Evolutionary conservation across 495 filamentous ascomycete species (phyloP).

Genomic region (Sabuloglossum arenarium): DNA sequence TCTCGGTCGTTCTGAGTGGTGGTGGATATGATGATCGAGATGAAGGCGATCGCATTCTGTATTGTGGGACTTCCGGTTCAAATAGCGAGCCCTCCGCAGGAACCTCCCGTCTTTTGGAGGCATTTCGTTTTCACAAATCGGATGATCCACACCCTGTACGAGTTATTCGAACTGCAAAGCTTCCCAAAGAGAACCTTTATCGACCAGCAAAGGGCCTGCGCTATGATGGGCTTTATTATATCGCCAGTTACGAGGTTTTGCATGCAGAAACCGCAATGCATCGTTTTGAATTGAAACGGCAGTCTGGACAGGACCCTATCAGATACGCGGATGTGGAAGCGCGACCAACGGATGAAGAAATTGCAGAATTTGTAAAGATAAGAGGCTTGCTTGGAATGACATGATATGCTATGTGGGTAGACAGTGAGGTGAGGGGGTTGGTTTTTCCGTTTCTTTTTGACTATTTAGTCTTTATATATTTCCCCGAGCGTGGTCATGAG

Average conservation of each 20-base stretch:
- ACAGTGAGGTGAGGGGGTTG: too few species aligned
- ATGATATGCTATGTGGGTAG: too few species aligned
- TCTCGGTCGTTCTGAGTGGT: slow-evolving; percentile 22
- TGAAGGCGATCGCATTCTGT: slow-evolving; percentile 24
- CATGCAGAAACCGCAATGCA: slow-evolving; percentile 17
- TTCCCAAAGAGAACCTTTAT: slow-evolving; percentile 16
- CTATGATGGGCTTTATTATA: slow-evolving; percentile 37
- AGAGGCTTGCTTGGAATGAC: neutral
- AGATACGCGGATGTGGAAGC: slow-evolving; percentile 12
- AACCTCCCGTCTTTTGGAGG: slow-evolving; percentile 22
- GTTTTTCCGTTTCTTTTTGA: too few species aligned
- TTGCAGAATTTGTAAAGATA: neutral
- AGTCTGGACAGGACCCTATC: slow-evolving; percentile 22
- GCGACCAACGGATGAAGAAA: slow-evolving; percentile 5
- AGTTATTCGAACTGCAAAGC: slow-evolving; percentile 23
- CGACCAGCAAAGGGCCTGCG: slow-evolving; percentile 27
- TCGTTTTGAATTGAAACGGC: slow-evolving; percentile 21
- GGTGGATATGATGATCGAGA: slow-evolving; percentile 25
- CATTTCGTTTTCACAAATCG: slow-evolving; percentile 9
- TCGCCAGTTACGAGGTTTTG: slow-evolving; percentile 15
- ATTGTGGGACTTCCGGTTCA: slow-evolving; percentile 27
- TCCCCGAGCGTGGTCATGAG: too few species aligned
- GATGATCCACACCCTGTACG: slow-evolving; percentile 17
- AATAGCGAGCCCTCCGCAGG: slow-evolving; percentile 13
- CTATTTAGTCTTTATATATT: too few species aligned